Conservation (phyloP, 345 rosid species). For the Camelina hispida region DNA sequence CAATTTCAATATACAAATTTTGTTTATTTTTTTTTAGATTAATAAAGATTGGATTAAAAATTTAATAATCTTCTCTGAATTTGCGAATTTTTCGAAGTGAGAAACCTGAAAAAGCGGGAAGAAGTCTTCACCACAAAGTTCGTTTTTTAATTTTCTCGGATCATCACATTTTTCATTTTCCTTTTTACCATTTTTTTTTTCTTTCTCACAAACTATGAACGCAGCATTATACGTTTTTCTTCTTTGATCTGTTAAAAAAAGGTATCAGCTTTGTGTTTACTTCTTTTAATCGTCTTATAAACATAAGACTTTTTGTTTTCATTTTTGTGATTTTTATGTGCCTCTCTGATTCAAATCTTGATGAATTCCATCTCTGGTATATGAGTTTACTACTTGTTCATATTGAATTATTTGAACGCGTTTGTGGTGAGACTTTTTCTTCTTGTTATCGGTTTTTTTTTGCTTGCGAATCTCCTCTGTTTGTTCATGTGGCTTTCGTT, state of each 20-base stretch:
- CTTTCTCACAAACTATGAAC: not conserved
- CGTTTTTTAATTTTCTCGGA: slow-evolving; percentile 46
- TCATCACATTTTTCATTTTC: slow-evolving; percentile 40
- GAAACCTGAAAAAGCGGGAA: slow-evolving; percentile 43
- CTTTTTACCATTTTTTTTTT: slow-evolving; percentile 19
- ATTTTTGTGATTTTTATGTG: not conserved
- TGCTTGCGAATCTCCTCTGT: slow-evolving; percentile 21
- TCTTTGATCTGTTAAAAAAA: slow-evolving; percentile 36
- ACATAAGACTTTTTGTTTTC: not conserved
- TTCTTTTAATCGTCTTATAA: too few species aligned
- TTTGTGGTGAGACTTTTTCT: not conserved
- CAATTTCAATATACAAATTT: not conserved
- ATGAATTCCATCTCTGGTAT: not conserved
- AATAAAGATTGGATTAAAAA: not conserved
- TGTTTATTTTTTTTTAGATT: not conserved
- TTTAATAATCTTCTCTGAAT: not conserved
- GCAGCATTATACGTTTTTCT: slow-evolving; percentile 4
- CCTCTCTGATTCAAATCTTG: slow-evolving; percentile 13
- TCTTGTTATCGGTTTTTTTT: slow-evolving; percentile 9
- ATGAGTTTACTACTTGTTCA: not conserved
- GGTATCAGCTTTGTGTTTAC: slow-evolving; percentile 19
- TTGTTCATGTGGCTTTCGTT: slow-evolving; percentile 23
- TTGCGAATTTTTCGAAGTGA: slow-evolving; percentile 2
- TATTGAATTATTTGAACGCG: not conserved
- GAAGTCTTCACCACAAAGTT: slow-evolving; percentile 46